Evolutionary conservation across 441 rosid species (phyloP).

Genomic region (Cnidoscolus chayamansa): DNA sequence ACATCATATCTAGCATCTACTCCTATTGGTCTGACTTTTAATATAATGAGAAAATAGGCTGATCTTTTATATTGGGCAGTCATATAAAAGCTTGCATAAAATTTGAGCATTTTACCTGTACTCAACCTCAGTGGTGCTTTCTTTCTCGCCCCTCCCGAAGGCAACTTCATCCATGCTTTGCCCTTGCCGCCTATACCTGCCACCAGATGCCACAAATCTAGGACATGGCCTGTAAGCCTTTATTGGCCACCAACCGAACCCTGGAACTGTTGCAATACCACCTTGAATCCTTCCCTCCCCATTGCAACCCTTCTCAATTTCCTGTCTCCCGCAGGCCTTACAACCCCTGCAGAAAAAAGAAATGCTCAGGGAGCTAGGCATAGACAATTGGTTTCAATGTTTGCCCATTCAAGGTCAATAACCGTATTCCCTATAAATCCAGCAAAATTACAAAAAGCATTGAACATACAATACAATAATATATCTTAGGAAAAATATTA

Average conservation of each 20-base stretch:
- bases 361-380: too few species aligned
- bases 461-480: neutral
- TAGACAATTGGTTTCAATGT: too few species aligned
- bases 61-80: too few species aligned
- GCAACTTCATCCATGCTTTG: conserved; percentile 96
- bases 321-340: conserved; percentile 15
- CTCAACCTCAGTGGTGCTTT: conserved; percentile 19
- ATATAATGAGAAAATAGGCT: too few species aligned
- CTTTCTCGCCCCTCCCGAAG: conserved; percentile 40
- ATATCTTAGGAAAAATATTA: too few species aligned
- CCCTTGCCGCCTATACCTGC: conserved; percentile 65
- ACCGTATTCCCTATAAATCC: neutral
- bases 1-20: too few species aligned
- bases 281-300: conserved; percentile 98
- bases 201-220: conserved; percentile 73
- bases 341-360: conserved; percentile 50
- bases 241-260: conserved; percentile 99
- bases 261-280: conserved; percentile 88
- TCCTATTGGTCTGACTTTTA: too few species aligned
- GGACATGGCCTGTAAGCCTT: conserved; percentile 93
- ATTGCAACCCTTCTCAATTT: conserved; percentile 45
- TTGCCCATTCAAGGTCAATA: neutral
- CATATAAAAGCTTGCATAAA: too few species aligned
- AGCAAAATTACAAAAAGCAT: neutral
- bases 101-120: conserved; percentile 27